Evolutionary conservation across 2,329 filamentous ascomycete species (phyloP), one percentile per base, ranked within the genome.

Genomic region (Cladophialophora immunda): DNA sequence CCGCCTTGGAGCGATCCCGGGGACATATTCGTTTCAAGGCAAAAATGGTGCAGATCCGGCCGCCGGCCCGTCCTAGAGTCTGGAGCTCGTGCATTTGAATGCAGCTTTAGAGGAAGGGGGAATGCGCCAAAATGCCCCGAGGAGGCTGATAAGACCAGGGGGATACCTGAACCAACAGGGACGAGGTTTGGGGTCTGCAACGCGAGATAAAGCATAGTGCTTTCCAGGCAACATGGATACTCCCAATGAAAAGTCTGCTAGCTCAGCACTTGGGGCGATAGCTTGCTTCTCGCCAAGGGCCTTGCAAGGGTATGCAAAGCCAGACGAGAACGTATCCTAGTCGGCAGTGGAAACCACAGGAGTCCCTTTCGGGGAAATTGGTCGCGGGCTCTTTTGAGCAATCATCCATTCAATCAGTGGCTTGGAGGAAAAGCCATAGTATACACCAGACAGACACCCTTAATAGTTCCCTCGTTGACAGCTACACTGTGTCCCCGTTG

Each of bases 131-230:
- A 13, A 11, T 50, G 9, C 19, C n/a, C n/a, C 7, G 22, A 29
- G 19, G 34, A 38, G 27, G 57, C 38, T 59, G 38, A 59, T 50
- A 17, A 45, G 29, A 38, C 36, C 8, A 45, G 22, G 27, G 57
- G 19, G 4, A 50, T 50, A 15, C 38, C n/a, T 59, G 38, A 30
- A 30, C 2, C 8, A 22, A 22, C 41, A n/a, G 27, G 27, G 22
- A 19, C 9, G 36, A 45, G 2, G n/a, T 47, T 19, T 19, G 27
- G 38, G 57, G 7, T n/a, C 15, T 59, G 36, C 22, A 30, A 59
- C 38, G 45, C 57, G 41, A 47, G 38, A 59, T 25, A 50, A 59
- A 45, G 38, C 19, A 25, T 50, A 50, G 19, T 4, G 45, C 19
- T 8, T 19, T 8, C 8, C 19, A 25, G 22, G 15, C 17, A 13